phyloP scores from a whole-genome alignment of 78 protist species.

The Capsaspora owczarzaki region DNA sequence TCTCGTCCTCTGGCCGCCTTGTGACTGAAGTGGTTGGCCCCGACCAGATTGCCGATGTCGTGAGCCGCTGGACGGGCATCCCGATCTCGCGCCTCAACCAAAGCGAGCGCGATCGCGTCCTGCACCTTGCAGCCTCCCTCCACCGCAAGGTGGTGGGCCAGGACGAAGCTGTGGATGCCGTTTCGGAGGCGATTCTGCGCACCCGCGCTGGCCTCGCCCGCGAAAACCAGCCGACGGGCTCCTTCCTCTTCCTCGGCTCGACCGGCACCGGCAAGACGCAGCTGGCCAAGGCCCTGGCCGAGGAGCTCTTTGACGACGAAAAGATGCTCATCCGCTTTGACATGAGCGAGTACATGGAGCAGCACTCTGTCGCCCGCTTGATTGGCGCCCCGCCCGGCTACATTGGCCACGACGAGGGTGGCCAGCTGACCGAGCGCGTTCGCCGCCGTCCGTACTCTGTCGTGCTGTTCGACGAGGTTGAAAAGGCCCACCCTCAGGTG shows the following conservation, averaged over 20 bases:
- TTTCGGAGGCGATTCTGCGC: conserved; percentile 84
- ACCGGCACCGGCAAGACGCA: conserved; percentile 4
- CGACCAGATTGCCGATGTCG: background rate
- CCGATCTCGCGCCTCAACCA: conserved; percentile 77
- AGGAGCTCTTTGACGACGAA: conserved; percentile 89
- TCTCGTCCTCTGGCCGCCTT: too few relatives aligned
- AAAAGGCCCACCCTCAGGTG: conserved; percentile 76
- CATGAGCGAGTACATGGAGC: conserved; percentile 95
- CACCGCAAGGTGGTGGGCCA: conserved; percentile 91
- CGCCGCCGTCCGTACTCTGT: conserved; percentile 90
- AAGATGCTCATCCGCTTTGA: conserved; percentile 87
- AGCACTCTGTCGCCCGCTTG: conserved; percentile 83
- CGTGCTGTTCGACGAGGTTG: conserved; percentile 96
- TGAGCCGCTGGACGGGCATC: conserved; percentile 48
- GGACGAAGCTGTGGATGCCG: conserved; percentile 87
- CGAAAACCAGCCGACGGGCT: conserved; percentile 75
- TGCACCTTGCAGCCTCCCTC: conserved; percentile 38
- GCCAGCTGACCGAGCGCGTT: conserved; percentile 97
- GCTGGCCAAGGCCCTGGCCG: background rate
- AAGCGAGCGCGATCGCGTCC: conserved; percentile 66
- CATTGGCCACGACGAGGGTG: conserved; percentile 95
- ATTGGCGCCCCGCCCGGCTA: conserved; percentile 99
- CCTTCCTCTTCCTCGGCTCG: conserved; percentile 45
- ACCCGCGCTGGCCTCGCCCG: conserved; percentile 86
- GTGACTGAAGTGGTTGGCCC: too few relatives aligned